These are phyloP conservation scores for Anisodus acutangulus DNA, from an alignment of 257 asterid species.

Conservation along the genomic window DNA sequence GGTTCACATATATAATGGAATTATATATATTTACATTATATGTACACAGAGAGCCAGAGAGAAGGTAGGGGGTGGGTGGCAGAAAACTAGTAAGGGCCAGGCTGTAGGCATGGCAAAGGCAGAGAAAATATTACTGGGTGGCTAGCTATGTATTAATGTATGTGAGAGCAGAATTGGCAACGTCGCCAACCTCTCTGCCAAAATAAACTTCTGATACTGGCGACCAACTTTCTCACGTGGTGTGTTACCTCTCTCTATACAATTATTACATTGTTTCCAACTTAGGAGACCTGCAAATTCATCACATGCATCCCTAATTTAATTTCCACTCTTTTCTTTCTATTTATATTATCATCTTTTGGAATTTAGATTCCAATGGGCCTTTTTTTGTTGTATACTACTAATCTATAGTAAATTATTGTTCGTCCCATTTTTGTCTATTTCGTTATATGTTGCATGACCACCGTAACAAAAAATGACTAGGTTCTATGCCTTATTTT, in stretches of 20 bases:
- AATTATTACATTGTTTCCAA: constrained; percentile 14
- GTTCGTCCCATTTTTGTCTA: neutral
- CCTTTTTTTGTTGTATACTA: neutral
- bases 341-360: neutral
- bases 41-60: neutral
- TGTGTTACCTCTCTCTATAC: neutral
- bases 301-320: constrained; percentile 19
- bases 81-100: constrained; percentile 30
- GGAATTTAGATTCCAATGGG: neutral
- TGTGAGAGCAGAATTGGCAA: constrained; percentile 15
- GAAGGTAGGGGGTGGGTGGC: constrained; percentile 15
- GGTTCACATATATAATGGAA: no score
- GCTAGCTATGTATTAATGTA: no score
- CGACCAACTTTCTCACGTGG: constrained; percentile 29
- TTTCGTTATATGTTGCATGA: neutral
- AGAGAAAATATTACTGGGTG: neutral
- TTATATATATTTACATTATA: neutral
- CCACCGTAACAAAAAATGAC: neutral
- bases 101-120: constrained; percentile 37
- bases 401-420: neutral
- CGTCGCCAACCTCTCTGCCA: constrained; percentile 28
- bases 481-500: neutral
- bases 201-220: constrained; percentile 21
- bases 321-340: neutral
- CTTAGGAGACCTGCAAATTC: constrained; percentile 21